Evolutionary conservation across 495 filamentous ascomycete genomes (phyloP), one percentile per base, ranked within the genome.

Genomic region (Hypoxylon fragiforme): DNA sequence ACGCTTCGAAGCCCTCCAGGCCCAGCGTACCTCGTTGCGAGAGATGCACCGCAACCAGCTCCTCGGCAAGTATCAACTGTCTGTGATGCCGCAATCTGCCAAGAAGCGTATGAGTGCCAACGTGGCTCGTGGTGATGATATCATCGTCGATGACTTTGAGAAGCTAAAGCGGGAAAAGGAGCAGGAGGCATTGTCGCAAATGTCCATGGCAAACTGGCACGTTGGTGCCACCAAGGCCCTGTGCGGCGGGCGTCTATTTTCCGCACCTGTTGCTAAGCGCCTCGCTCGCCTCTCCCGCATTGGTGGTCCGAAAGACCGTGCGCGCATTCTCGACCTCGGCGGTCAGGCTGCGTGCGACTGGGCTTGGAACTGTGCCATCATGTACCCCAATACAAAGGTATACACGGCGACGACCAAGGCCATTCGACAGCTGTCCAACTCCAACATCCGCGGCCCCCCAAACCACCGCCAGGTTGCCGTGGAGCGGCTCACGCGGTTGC

Each of bases 361-460:
- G 94, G 95, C 88, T 20, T 98, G 94, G 94, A 84, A 92, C 67
- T 85, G 88, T 22, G 91, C 94, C 0, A 76, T 85, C 22, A 87
- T 90, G 64, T 91, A 91, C 67, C 89, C 86, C 9, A 85, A 91
- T 63, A 83, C 86, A 38, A 89, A 87, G 67, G 84, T 96, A 38
- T 94, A 91, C 70, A 97, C 91, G 3, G 90, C 88, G 37, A 85
- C 85, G 19, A 86, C 84, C 55, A 86, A 88, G 70, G 71, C 71
- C 46, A 74, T 76, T 63, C 81, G 74, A 34, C 86, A 87, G 53
- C 69, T 81, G 31, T 82, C 84, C 64, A 86, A 88, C 67, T 78
- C 75, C 46, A 84, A 82, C 50, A 85, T 92, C 62, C 79, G 85
- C 31, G 91, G 92, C 11, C 94, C 95, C 0, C 71, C 81, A 22